Base-by-base conservation (phyloP, 2,329 filamentous ascomycete genomes). In the Neurospora crassa region DNA sequence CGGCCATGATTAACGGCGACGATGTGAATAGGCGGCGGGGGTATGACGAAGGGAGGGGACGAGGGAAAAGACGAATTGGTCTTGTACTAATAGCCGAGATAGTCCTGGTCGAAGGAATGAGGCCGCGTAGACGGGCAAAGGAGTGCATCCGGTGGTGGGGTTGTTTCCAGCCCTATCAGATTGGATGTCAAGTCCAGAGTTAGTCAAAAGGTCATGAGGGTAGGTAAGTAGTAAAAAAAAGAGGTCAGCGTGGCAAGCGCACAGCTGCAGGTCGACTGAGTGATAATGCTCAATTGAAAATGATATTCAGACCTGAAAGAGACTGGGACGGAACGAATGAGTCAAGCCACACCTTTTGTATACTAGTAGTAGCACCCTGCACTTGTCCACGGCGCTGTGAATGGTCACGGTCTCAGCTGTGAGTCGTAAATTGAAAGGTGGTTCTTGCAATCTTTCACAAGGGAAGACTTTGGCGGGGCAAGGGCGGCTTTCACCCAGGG, bases 1-100 rank as follows among this genome's bases (percentile, higher is more conserved):
- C 82, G 77, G 84, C 84, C 85, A 87, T 77, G 43, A 41, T 59
- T 85, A 77, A 76, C 78, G 76, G 77, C 74, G 73, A 78, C 73
- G 71, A 40, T 14, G 68, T 20, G 41, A 69, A 69, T 40, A 45
- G 53, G n/a, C 68, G 68, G n/a, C 45, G 45, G 68, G 43, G 68
- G 43, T 53, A 59, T 70, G 74, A 72, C 72, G 73, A 24, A 24
- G 68, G 68, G 24, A 59, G 29, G 43, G 70, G 47, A 67, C 71
- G 75, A 70, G 69, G 45, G 24, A 40, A 40, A 53, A 68, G 40
- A 67, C 63, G 69, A 71, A 71, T 20, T 29, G 74, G 68, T 70
- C 69, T 73, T 63, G 53, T n/a, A n/a, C 53, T 63, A 37, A 63
- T 37, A 63, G 53, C 53, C 29, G 53, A 24, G 53, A 63, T 63